These are phyloP conservation scores for Beauveria medogensis DNA, from an alignment of 2,329 filamentous ascomycete species.

Conservation along the genomic window DNA sequence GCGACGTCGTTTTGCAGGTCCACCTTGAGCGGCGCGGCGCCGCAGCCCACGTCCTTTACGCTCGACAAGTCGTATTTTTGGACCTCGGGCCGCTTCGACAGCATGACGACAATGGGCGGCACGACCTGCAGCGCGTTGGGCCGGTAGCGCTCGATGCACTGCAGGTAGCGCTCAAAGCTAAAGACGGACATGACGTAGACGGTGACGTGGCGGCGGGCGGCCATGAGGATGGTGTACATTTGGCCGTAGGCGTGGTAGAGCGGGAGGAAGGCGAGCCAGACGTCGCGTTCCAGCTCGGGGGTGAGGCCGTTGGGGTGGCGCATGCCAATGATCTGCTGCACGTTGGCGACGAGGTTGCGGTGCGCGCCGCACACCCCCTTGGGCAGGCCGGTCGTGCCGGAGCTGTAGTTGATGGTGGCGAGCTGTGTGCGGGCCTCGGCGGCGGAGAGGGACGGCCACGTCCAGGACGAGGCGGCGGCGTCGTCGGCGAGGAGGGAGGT, in stretches of 20 bases:
- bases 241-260: slow-evolving; percentile 57
- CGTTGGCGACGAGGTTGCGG: slow-evolving; percentile 40
- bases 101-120: slow-evolving; percentile 50
- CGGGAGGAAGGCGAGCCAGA: slow-evolving; percentile 54
- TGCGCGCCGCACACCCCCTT: slow-evolving; percentile 44
- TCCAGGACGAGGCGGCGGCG: slow-evolving; percentile 27
- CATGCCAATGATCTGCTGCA: slow-evolving; percentile 41
- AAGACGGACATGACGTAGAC: slow-evolving; percentile 51
- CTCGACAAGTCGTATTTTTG: slow-evolving; percentile 44
- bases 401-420: slow-evolving; percentile 42
- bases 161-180: slow-evolving; percentile 45
- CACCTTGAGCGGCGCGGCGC: slow-evolving; percentile 43
- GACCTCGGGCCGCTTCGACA: slow-evolving; percentile 49
- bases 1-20: slow-evolving; percentile 39
- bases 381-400: slow-evolving; percentile 42
- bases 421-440: slow-evolving; percentile 26
- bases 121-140: slow-evolving; percentile 47
- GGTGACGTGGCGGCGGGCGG: slow-evolving; percentile 33
- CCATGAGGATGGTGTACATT: slow-evolving; percentile 41
- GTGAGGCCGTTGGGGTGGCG: slow-evolving; percentile 23
- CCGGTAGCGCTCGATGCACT: slow-evolving; percentile 39
- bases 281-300: slow-evolving; percentile 31
- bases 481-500: slow-evolving; percentile 27
- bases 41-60: slow-evolving; percentile 38
- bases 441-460: slow-evolving; percentile 30